Conservation (phyloP, 2,329 filamentous ascomycete genomes). For the Parafenestella ontariensis region DNA sequence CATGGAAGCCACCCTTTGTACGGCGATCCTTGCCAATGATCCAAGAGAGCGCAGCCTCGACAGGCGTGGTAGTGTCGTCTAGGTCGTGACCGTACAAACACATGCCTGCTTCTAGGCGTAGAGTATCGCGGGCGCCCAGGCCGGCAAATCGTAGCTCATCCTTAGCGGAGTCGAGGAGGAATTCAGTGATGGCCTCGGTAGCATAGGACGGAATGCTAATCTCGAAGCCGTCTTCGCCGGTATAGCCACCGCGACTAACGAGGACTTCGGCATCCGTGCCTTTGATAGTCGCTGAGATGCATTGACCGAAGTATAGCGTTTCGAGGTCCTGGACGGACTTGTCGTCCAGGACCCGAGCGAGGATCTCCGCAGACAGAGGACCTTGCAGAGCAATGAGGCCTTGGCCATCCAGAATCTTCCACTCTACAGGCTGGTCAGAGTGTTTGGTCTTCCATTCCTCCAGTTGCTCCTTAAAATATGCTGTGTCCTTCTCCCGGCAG, state of each 20-base stretch:
- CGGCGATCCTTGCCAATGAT: slow-evolving; percentile 82
- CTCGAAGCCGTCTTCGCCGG: slow-evolving; percentile 97
- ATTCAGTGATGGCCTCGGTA: slow-evolving; percentile 70
- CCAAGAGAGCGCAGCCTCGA: slow-evolving; percentile 75
- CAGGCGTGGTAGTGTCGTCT: slow-evolving; percentile 76
- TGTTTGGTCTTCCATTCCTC: slow-evolving; percentile 53
- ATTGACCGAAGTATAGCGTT: slow-evolving; percentile 82
- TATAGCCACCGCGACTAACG: slow-evolving; percentile 91
- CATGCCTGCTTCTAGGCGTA: slow-evolving; percentile 96
- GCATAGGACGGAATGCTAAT: slow-evolving; percentile 79
- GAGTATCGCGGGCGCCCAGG: slow-evolving; percentile 87
- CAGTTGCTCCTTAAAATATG: slow-evolving; percentile 76
- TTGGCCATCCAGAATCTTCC: slow-evolving; percentile 73
- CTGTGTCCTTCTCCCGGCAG: slow-evolving; percentile 86
- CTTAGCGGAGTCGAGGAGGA: slow-evolving; percentile 67
- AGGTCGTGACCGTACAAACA: slow-evolving; percentile 99
- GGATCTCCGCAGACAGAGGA: slow-evolving; percentile 73
- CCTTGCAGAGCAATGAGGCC: slow-evolving; percentile 92
- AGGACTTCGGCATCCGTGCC: slow-evolving; percentile 66
- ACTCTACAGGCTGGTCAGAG: slow-evolving; percentile 61
- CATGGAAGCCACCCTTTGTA: slow-evolving; percentile 78
- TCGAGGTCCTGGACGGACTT: slow-evolving; percentile 51
- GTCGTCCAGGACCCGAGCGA: slow-evolving; percentile 68
- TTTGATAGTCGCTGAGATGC: slow-evolving; percentile 69
- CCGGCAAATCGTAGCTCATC: slow-evolving; percentile 82